Base-by-base conservation (phyloP, 345 rosid genomes). In the Ceriops zippeliana region DNA sequence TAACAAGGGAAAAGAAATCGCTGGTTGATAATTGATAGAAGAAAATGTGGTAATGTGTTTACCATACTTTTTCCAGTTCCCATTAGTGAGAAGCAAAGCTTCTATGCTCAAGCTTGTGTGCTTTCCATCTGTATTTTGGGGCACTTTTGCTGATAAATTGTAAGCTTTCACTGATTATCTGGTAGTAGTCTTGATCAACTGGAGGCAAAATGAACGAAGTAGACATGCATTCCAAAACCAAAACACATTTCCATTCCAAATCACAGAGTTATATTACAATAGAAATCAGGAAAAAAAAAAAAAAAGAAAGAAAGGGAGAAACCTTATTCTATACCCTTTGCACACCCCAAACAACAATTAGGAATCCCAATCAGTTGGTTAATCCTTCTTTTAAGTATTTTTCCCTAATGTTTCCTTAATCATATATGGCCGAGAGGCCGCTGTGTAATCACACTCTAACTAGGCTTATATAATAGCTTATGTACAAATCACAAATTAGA, bases 371-470 rank as follows among this genome's bases (percentile, higher is more conserved):
- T 69, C 81, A 68, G 69, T 83, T 75, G 86, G 84, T 85, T 83
- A 83, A 77, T 76, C 86, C 82, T 83, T 78, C 82, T 76, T 71
- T 71, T 64, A 35, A 61, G 60, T n/a, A 56, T 35, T 58, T 65
- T 61, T 35, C 51, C 38, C 67, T 35, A 56, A 37, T 70, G 65
- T 72, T 58, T 58, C 56, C 59, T 65, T 37, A 34, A 72, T 74
- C 57, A 75, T 78, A 79, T 86, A 65, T 74, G 69, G 90, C 85
- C 89, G 83, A 82, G 72, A 20, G 83, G 90, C 89, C 87, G 19
- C 65, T 82, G 81, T 80, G 46, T 86, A 82, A 68, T 78, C 85
- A 85, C 90, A 88, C 84, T 84, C 86, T 80, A 63, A 80, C 65
- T 73, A 71, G 61, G 70, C 64, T 69, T 75, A 72, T 73, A 59